Evolutionary conservation across 225 moss, liverwort and hornwort species (phyloP).

Genomic region (Polytrichum formosum): DNA sequence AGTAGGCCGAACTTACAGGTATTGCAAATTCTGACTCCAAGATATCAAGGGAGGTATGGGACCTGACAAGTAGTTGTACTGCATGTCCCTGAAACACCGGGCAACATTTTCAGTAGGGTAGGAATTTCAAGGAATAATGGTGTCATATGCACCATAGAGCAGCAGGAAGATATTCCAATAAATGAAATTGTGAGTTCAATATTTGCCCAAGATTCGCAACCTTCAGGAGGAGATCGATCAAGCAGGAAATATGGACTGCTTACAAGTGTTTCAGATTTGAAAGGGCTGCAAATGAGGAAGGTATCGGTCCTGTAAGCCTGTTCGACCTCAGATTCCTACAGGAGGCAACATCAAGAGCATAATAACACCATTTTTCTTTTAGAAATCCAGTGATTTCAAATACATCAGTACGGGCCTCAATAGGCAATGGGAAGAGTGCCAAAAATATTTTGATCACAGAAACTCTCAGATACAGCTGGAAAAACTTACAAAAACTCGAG

Average conservation of each 20-base stretch:
- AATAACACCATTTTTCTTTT: background rate
- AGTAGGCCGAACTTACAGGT: slow-evolving; percentile 35
- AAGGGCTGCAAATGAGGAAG: slow-evolving; percentile 56
- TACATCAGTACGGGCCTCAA: background rate
- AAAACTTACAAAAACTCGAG: slow-evolving; percentile 50
- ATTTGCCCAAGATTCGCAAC: background rate
- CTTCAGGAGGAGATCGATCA: background rate
- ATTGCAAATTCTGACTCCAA: slow-evolving; percentile 54
- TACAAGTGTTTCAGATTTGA: slow-evolving; percentile 55
- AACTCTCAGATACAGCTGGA: too few relatives aligned
- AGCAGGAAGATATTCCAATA: too few relatives aligned
- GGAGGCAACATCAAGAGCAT: background rate
- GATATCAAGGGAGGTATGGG: slow-evolving; percentile 59
- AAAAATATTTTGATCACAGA: slow-evolving; percentile 3
- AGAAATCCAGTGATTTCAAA: too few relatives aligned
- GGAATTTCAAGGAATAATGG: too few relatives aligned
- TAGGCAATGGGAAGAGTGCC: slow-evolving; percentile 2
- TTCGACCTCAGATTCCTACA: slow-evolving; percentile 52
- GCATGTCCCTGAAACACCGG: slow-evolving; percentile 42
- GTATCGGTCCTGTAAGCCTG: slow-evolving; percentile 53
- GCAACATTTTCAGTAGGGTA: too few relatives aligned
- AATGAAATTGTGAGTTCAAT: slow-evolving; percentile 4
- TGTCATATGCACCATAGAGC: too few relatives aligned
- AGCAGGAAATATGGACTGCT: slow-evolving; percentile 7
- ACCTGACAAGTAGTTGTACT: slow-evolving; percentile 57